These are phyloP conservation scores for Cystobasidium tubakii DNA, from an alignment of 768 basidiomycete genomes.

Conservation along the genomic window DNA sequence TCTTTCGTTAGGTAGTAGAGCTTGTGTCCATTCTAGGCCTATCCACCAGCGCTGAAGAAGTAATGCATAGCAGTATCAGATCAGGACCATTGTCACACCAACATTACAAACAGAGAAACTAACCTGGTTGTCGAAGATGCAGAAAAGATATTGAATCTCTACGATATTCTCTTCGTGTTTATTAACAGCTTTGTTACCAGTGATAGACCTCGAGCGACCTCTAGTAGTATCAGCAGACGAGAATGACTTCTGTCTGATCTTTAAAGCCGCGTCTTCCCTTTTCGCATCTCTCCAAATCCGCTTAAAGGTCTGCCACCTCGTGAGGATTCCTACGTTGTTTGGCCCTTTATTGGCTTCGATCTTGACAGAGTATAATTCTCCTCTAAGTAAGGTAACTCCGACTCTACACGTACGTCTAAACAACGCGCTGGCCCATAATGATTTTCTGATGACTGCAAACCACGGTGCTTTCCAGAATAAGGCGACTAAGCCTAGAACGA, in stretches of 20 bases:
- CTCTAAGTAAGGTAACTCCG: slow-evolving; percentile 30
- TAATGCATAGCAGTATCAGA: background rate
- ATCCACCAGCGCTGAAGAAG: slow-evolving; percentile 51
- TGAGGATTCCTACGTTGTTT: background rate
- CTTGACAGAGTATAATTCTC: background rate
- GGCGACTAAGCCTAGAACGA: slow-evolving; percentile 39
- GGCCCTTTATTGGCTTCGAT: background rate
- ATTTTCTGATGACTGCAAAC: slow-evolving; percentile 33
- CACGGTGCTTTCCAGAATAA: slow-evolving; percentile 45
- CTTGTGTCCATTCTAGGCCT: slow-evolving; percentile 53
- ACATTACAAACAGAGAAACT: too few relatives aligned
- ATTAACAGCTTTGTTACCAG: background rate
- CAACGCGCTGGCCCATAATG: slow-evolving; percentile 37
- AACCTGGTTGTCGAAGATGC: slow-evolving; percentile 47
- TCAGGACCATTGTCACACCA: too few relatives aligned
- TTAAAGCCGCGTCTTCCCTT: background rate
- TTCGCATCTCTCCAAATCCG: slow-evolving; percentile 6
- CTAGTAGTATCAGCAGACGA: background rate
- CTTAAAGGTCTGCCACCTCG: background rate
- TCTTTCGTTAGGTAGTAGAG: slow-evolving; percentile 52
- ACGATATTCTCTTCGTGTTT: slow-evolving; percentile 53
- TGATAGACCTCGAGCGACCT: background rate
- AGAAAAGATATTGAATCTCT: slow-evolving; percentile 54
- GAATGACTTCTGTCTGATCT: background rate
- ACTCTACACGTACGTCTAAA: slow-evolving; percentile 36